Percentiles rank a stretch among this genome's conserved stretches.
Conservation (phyloP, 2,329 filamentous ascomycete species). For the Acarospora socialis region DNA sequence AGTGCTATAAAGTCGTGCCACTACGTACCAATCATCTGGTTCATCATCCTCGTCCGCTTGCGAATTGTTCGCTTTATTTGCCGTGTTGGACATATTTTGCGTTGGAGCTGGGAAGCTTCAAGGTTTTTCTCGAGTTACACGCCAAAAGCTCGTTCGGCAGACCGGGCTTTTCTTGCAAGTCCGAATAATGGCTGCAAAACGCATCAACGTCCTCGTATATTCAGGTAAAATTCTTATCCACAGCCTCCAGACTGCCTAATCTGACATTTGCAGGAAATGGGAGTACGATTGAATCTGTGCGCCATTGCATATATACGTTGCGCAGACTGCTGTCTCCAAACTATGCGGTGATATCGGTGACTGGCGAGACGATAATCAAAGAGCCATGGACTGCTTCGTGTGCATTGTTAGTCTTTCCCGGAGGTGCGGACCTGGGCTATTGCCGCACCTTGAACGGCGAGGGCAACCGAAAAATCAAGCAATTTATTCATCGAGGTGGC, state of each 20-base stretch:
- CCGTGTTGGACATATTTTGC: constrained; percentile 47
- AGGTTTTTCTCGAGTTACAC: constrained; percentile 1
- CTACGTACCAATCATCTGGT: constrained; percentile 77
- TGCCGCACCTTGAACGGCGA: constrained; percentile 75
- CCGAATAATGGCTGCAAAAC: constrained; percentile 46
- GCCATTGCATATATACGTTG: constrained; percentile 76
- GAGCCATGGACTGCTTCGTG: constrained; percentile 86
- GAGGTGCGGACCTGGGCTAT: constrained; percentile 87
- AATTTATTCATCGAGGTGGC: constrained; percentile 76
- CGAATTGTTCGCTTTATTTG: constrained; percentile 28
- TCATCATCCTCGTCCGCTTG: constrained; percentile 59
- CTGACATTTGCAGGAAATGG: constrained; percentile 50
- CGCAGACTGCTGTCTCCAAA: constrained; percentile 74
- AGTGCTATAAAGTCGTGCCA: constrained; percentile 12
- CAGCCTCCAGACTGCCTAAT: constrained; percentile 3
- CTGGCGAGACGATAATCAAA: constrained; percentile 62
- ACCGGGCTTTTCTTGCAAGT: constrained; percentile 2
- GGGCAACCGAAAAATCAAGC: constrained; percentile 70
- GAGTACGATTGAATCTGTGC: constrained; percentile 74
- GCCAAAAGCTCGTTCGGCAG: constrained; percentile 1
- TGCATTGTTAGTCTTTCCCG: constrained; percentile 79
- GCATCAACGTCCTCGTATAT: constrained; percentile 87
- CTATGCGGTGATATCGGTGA: constrained; percentile 83
- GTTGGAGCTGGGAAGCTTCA: too few species aligned
- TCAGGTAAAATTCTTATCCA: constrained; percentile 56